A percentile compares a stretch with the other conserved stretches of the same genome.
Evolutionary conservation across 495 filamentous ascomycete genomes (phyloP).

Genomic region (Annulohypoxylon moriforme): DNA sequence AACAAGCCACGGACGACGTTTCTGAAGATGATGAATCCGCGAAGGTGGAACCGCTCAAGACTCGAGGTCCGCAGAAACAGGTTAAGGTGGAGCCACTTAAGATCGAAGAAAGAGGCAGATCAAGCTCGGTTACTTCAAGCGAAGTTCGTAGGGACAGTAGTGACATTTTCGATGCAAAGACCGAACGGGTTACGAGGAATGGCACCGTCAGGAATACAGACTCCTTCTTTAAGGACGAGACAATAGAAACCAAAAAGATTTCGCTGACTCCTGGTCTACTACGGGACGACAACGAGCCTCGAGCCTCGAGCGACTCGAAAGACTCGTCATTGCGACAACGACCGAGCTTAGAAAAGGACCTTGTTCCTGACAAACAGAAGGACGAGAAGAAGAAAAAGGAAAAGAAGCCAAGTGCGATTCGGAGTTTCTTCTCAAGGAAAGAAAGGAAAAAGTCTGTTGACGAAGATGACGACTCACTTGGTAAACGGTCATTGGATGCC

Average conservation of each 20-base stretch:
- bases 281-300: slow-evolving; percentile 78
- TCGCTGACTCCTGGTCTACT: slow-evolving; percentile 95
- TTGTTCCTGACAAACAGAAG: slow-evolving; percentile 62
- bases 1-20: slow-evolving; percentile 47
- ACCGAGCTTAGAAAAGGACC: slow-evolving; percentile 66
- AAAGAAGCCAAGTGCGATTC: slow-evolving; percentile 91
- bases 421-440: slow-evolving; percentile 94
- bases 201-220: slow-evolving; percentile 89
- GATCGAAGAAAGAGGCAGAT: slow-evolving; percentile 47
- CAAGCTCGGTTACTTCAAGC: slow-evolving; percentile 18
- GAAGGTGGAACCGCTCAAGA: slow-evolving; percentile 62
- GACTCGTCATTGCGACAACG: slow-evolving; percentile 62
- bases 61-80: slow-evolving; percentile 56
- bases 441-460: slow-evolving; percentile 81
- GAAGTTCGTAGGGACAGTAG: slow-evolving; percentile 67
- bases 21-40: slow-evolving; percentile 59
- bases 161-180: slow-evolving; percentile 72
- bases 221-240: slow-evolving; percentile 97
- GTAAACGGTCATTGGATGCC: slow-evolving; percentile 68
- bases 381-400: slow-evolving; percentile 74
- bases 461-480: slow-evolving; percentile 75
- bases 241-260: slow-evolving; percentile 95
- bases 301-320: slow-evolving; percentile 70
- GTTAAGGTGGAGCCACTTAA: slow-evolving; percentile 53
- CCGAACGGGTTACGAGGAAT: slow-evolving; percentile 76